Conservation (phyloP, 371 early-diverging fungal genomes). For the Funneliformis caledonium region DNA sequence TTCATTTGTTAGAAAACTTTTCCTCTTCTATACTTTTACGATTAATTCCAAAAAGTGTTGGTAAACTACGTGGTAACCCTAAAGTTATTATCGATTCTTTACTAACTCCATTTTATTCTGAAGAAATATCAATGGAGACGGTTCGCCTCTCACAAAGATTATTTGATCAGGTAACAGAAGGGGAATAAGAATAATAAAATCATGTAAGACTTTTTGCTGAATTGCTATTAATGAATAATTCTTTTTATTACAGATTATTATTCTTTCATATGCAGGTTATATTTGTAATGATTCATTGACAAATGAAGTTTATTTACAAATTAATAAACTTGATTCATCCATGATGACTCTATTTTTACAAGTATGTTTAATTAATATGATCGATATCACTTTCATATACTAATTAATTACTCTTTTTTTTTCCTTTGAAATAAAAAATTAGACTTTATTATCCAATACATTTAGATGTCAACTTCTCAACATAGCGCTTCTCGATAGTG, state of each 20-base stretch:
- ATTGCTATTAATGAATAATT: too few species aligned
- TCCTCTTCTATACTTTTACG: constrained; percentile 4
- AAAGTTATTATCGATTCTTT: constrained; percentile 20
- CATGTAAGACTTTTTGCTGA: too few species aligned
- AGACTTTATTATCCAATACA: constrained; percentile 29
- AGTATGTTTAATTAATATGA: constrained; percentile 4
- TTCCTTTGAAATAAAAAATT: not conserved
- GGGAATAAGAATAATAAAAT: not conserved
- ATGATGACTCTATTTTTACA: constrained; percentile 20
- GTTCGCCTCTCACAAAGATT: constrained; percentile 17
- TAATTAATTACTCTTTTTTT: not conserved
- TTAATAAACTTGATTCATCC: not conserved
- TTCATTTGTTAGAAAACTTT: constrained; percentile 16
- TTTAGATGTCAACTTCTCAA: constrained; percentile 25
- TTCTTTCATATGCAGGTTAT: constrained; percentile 33
- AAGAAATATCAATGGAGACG: constrained; percentile 10
- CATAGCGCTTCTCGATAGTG: constrained; percentile 12
- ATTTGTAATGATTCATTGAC: constrained; percentile 19
- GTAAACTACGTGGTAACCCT: constrained; percentile 17
- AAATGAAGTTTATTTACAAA: constrained; percentile 24
- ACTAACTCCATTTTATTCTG: not conserved
- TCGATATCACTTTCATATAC: not conserved
- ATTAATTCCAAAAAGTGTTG: constrained; percentile 4
- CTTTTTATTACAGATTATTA: constrained; percentile 28
- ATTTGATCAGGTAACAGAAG: constrained; percentile 25